Percentiles rank a stretch among this genome's conserved stretches.
Evolutionary conservation across 2,329 filamentous ascomycete genomes (phyloP).

Genomic region (Exophiala xenobiotica): DNA sequence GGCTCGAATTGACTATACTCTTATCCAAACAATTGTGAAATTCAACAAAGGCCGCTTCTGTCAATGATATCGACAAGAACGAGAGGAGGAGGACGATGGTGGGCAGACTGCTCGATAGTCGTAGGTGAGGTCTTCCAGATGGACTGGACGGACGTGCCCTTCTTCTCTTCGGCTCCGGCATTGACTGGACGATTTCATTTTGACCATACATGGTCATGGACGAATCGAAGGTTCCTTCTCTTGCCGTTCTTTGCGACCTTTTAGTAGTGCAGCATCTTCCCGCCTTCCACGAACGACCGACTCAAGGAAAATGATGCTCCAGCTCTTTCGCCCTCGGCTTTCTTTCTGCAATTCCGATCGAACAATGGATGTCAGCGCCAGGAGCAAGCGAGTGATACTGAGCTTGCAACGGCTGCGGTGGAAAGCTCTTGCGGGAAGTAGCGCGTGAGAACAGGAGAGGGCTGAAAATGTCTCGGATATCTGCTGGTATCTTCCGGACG

Average conservation of each 20-base stretch:
- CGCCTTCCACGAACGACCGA: neutral
- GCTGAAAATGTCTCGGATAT: neutral
- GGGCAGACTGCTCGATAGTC: neutral
- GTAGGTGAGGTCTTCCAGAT: neutral
- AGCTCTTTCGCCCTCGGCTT: neutral
- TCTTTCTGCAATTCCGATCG: too few species aligned
- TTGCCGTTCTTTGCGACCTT: neutral
- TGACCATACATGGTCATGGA: neutral
- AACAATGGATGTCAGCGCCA: too few species aligned
- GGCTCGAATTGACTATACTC: conserved; percentile 58
- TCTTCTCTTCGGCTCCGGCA: conserved; percentile 1
- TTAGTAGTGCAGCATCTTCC: neutral
- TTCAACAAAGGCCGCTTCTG: conserved; percentile 63
- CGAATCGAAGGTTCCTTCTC: neutral
- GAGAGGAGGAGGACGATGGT: conserved; percentile 4
- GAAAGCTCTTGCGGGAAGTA: too few species aligned
- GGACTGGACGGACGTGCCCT: conserved; percentile 1
- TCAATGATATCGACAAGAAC: conserved; percentile 2
- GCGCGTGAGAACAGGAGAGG: neutral
- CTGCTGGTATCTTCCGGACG: neutral
- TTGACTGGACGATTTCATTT: neutral
- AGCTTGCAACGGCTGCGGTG: too few species aligned
- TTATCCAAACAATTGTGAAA: conserved; percentile 80
- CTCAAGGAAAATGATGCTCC: neutral
- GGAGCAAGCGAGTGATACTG: too few species aligned